Conservation (phyloP, 2,329 filamentous ascomycete species). For the Stagonosporopsis cucurbitacearum region DNA sequence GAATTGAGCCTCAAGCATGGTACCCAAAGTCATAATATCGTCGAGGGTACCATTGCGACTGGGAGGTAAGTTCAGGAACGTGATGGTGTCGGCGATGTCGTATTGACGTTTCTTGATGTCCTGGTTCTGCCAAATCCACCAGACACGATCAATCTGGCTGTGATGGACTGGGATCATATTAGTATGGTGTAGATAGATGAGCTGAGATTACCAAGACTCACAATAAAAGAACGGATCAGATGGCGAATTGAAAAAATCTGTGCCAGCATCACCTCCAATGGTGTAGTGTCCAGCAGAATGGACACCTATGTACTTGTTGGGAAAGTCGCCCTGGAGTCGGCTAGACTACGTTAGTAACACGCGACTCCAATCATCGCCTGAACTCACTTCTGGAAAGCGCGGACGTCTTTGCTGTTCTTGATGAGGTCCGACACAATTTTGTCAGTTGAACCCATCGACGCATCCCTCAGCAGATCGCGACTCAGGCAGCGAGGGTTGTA, state of each 20-base stretch:
- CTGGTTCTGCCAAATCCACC: slow-evolving; percentile 60
- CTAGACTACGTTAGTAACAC: neutral
- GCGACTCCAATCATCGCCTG: no score
- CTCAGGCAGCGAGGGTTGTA: slow-evolving; percentile 50
- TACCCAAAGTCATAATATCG: slow-evolving; percentile 51
- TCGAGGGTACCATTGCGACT: slow-evolving; percentile 56
- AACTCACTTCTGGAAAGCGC: slow-evolving; percentile 43
- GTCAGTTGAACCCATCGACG: slow-evolving; percentile 33
- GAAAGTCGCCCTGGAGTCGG: slow-evolving; percentile 47
- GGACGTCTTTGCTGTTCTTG: slow-evolving; percentile 33
- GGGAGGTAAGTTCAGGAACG: slow-evolving; percentile 53
- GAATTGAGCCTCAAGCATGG: slow-evolving; percentile 42
- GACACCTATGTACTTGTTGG: slow-evolving; percentile 46
- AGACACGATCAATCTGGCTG: slow-evolving; percentile 56
- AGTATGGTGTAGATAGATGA: neutral
- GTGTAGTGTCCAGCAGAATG: slow-evolving; percentile 57
- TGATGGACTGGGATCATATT: slow-evolving; percentile 48
- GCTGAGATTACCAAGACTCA: neutral
- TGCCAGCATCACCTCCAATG: slow-evolving; percentile 53
- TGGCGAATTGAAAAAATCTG: slow-evolving; percentile 55
- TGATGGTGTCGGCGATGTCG: slow-evolving; percentile 54
- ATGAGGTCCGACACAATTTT: slow-evolving; percentile 33
- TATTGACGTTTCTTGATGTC: slow-evolving; percentile 48
- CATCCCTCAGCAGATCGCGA: slow-evolving; percentile 44
- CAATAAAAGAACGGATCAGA: slow-evolving; percentile 55